These are phyloP conservation scores for Triangularia verruculosa DNA, from an alignment of 2,329 filamentous ascomycete species.

Conservation along the genomic window DNA sequence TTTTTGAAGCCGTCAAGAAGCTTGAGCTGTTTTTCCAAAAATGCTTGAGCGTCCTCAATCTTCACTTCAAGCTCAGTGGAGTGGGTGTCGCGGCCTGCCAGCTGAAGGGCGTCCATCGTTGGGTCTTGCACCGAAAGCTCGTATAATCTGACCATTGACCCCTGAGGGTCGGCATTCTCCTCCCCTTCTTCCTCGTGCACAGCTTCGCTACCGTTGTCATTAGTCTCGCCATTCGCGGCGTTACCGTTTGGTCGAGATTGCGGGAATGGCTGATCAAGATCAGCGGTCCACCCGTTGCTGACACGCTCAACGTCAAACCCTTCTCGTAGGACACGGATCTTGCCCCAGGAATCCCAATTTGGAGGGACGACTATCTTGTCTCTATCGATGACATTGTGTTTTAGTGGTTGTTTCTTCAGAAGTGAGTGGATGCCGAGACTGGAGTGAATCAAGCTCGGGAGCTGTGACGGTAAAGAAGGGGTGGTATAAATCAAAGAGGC, in stretches of 20 bases:
- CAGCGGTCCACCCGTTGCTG: conserved; percentile 80
- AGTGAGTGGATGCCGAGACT: conserved; percentile 83
- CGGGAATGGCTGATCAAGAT: conserved; percentile 62
- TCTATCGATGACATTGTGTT: conserved; percentile 87
- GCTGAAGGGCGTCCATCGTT: conserved; percentile 58
- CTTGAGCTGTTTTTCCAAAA: conserved; percentile 72
- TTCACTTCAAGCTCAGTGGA: conserved; percentile 56
- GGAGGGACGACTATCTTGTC: conserved; percentile 93
- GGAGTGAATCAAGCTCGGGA: conserved; percentile 79
- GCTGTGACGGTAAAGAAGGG: conserved; percentile 69
- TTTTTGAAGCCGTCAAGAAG: conserved; percentile 65
- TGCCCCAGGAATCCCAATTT: conserved; percentile 98
- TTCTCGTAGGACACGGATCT: conserved; percentile 87
- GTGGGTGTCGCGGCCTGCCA: conserved; percentile 48
- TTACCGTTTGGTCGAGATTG: conserved; percentile 29
- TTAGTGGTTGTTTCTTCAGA: conserved; percentile 72
- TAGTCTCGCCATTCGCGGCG: conserved; percentile 28
- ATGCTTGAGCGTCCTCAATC: conserved; percentile 72
- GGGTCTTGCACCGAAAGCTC: conserved; percentile 78
- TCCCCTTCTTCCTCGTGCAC: conserved; percentile 21
- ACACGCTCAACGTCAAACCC: conserved; percentile 88
- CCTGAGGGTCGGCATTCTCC: conserved; percentile 37
- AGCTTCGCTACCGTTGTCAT: conserved; percentile 17
- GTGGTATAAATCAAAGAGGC: conserved; percentile 83
- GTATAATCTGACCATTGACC: conserved; percentile 68